Base-by-base conservation (phyloP, 83 land plant species). In the Picea mariana region DNA sequence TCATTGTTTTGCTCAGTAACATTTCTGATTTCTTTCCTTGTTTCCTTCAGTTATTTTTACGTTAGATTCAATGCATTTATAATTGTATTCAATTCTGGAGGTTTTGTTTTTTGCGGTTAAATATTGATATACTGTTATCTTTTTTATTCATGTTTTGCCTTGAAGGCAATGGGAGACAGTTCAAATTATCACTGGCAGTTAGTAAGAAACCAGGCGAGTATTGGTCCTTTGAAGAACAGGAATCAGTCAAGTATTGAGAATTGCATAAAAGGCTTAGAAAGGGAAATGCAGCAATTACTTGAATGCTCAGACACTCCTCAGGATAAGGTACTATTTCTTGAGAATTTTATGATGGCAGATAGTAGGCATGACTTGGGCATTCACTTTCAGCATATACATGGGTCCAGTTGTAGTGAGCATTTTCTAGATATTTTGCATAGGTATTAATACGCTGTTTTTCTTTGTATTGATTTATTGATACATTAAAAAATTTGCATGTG, bases 161-260 rank as follows among this genome's bases (percentile, higher is more conserved):
- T 67, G 24, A 55, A 82, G 84, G 85, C 61, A 81, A 84, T 64
- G 80, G 58, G 49, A 21, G 77, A 75, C 26, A n/a, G 59, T 47
- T 12, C 77, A 44, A 85, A 82, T 73, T 75, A 55, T 24, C 26
- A 66, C 63, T 82, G 81, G 87, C 81, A 85, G 69, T 60, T 67
- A 49, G 38, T 85, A 58, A 82, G 58, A 42, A 84, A 85, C 69
- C 60, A 44, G 49, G 77, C 85, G 18, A 82, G 34, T 59, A 66
- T 61, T 38, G 66, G 75, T 40, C 79, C 85, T 44, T 12, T 85
- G 81, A 85, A 82, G 65, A 85, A 82, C 66, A 77, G 85, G 71
- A 78, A 82, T 65, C 81, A 82, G 67, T n/a, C 76, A 15, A 85
- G 81, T 65, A 49, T 85, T 79, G 87, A 85, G 79, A 80, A 84